Conservation (phyloP, 2,329 filamentous ascomycete genomes). For the Cadophora luteo-olivacea region DNA sequence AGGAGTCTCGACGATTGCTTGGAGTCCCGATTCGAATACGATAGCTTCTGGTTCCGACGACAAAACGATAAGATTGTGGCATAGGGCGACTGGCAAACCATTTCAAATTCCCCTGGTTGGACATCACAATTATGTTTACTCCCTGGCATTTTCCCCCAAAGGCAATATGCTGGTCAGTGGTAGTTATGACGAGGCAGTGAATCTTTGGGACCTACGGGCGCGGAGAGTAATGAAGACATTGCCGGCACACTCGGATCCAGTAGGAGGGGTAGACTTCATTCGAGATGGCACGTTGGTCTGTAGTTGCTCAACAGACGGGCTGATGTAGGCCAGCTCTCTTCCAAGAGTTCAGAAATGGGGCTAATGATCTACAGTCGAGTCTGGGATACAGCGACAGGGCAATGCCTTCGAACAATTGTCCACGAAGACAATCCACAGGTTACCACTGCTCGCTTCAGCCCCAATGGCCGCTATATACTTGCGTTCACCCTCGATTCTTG, state of each 20-base stretch:
- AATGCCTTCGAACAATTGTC: constrained; percentile 92
- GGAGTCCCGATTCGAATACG: constrained; percentile 87
- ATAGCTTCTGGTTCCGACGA: constrained; percentile 94
- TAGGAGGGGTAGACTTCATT: constrained; percentile 92
- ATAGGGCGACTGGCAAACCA: constrained; percentile 67
- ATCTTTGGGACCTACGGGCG: constrained; percentile 93
- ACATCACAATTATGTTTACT: constrained; percentile 96
- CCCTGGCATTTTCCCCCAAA: constrained; percentile 94
- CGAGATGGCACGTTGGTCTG: constrained; percentile 90
- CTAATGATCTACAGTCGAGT: constrained; percentile 64
- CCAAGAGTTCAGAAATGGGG: not conserved
- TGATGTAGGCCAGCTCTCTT: constrained; percentile 65
- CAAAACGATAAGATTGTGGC: constrained; percentile 94
- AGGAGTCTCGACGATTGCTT: constrained; percentile 90
- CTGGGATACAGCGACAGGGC: constrained; percentile 94
- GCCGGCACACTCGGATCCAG: constrained; percentile 93
- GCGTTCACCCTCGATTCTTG: constrained; percentile 92
- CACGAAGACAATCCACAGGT: constrained; percentile 96
- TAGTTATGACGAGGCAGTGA: constrained; percentile 96
- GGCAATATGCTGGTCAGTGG: constrained; percentile 96
- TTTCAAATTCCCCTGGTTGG: constrained; percentile 70
- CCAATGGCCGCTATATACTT: constrained; percentile 91
- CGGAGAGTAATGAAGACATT: constrained; percentile 87
- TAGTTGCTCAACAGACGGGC: constrained; percentile 88
- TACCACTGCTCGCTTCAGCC: constrained; percentile 87